Percentiles rank a stretch among this genome's conserved stretches.
Conservation (phyloP, 2,329 filamentous ascomycete genomes). For the Aspergillus intermedius region DNA sequence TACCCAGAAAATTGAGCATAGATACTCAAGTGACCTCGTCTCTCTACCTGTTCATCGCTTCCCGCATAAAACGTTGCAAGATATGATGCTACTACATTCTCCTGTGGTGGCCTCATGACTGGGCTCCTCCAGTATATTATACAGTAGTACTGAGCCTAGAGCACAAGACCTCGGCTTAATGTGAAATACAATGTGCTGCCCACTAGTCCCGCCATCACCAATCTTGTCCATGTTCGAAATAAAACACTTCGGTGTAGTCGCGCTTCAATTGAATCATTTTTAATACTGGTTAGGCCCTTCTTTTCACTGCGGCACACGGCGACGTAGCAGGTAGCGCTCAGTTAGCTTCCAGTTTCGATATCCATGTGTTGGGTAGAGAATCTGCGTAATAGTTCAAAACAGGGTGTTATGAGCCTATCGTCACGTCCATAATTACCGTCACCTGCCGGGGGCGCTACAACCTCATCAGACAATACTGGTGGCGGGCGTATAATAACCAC, state of each 20-base stretch:
- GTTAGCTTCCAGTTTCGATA: neutral
- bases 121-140: neutral
- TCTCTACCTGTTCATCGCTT: too few species aligned
- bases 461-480: too few species aligned
- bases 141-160: neutral
- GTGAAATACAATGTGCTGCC: neutral
- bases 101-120: too few species aligned
- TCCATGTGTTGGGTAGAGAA: neutral
- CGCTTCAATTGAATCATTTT: neutral
- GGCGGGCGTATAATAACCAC: too few species aligned
- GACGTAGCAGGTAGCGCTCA: neutral
- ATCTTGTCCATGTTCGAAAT: neutral
- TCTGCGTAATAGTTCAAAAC: neutral
- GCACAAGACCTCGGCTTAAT: neutral
- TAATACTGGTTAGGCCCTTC: neutral
- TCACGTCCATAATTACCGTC: too few species aligned
- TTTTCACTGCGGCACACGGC: neutral
- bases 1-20: too few species aligned
- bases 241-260: neutral
- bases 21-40: too few species aligned
- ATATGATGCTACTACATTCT: too few species aligned
- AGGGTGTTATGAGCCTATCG: too few species aligned
- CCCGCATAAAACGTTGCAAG: too few species aligned
- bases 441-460: too few species aligned
- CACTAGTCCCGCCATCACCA: neutral